Evolutionary conservation across 305 asterid genomes (phyloP).

Genomic region (Solanum hybrid): DNA sequence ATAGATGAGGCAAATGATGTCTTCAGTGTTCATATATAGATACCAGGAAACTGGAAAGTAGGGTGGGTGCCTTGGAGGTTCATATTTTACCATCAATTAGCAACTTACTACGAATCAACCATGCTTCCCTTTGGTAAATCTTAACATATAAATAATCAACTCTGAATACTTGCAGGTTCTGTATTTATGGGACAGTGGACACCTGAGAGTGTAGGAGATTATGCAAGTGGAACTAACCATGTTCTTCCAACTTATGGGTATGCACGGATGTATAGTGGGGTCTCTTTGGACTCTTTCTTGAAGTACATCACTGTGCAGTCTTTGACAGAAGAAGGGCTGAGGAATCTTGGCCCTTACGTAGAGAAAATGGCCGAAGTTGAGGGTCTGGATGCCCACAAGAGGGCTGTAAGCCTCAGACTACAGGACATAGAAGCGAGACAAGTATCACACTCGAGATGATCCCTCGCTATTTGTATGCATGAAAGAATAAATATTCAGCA

Average conservation of each 20-base stretch:
- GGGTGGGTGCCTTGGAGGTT: background rate
- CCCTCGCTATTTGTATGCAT: background rate
- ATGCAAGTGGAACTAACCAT: constrained; percentile 93
- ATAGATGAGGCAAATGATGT: background rate
- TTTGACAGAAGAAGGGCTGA: constrained; percentile 79
- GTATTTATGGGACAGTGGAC: constrained; percentile 89
- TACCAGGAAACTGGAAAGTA: background rate
- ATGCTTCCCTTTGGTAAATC: background rate
- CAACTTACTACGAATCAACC: background rate
- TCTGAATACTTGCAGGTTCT: constrained; percentile 42
- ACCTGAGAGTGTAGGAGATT: constrained; percentile 98
- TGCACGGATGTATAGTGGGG: constrained; percentile 89
- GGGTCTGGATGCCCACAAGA: constrained; percentile 94
- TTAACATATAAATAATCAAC: background rate
- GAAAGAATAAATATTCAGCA: background rate
- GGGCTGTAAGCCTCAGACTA: constrained; percentile 87
- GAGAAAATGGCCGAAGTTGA: constrained; percentile 88
- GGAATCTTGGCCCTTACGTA: constrained; percentile 80
- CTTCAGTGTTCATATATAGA: background rate
- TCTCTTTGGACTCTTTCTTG: constrained; percentile 78
- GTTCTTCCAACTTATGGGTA: constrained; percentile 97
- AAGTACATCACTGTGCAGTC: constrained; percentile 85
- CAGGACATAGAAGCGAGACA: constrained; percentile 68
- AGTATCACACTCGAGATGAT: constrained; percentile 19
- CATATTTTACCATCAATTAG: background rate